These are phyloP conservation scores for Xylaria scruposa DNA, from an alignment of 495 filamentous ascomycete species.

Conservation along the genomic window DNA sequence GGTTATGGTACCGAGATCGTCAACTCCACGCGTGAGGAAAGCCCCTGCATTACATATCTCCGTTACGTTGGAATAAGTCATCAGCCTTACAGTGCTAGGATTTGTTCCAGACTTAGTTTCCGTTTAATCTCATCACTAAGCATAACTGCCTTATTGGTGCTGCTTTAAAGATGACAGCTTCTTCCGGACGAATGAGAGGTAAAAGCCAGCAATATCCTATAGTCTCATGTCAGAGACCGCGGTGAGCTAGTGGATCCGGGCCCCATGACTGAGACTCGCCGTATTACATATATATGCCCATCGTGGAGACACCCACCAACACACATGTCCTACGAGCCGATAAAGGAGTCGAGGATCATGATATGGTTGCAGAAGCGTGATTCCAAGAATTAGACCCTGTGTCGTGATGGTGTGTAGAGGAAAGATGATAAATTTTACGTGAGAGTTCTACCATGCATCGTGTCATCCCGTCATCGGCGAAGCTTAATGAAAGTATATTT, in stretches of 20 bases:
- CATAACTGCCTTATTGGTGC: conserved; percentile 2
- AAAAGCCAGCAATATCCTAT: neutral
- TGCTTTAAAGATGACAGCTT: conserved; percentile 8
- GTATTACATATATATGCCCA: neutral
- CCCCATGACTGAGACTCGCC: conserved; percentile 17
- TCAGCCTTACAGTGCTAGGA: conserved; percentile 5
- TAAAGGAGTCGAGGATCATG: conserved; percentile 19
- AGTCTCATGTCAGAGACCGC: conserved; percentile 6
- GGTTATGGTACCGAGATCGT: neutral
- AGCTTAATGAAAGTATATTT: conserved; percentile 15
- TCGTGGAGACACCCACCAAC: conserved; percentile 6
- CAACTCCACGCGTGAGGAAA: neutral
- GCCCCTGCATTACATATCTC: neutral
- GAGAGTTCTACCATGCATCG: conserved; percentile 21
- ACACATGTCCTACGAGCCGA: conserved; percentile 1
- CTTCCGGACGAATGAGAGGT: neutral
- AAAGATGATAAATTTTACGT: conserved; percentile 8
- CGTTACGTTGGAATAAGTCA: neutral
- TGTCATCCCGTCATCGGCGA: conserved; percentile 23
- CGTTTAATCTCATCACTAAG: conserved; percentile 15
- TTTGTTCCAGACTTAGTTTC: conserved; percentile 21
- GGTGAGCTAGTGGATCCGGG: neutral
- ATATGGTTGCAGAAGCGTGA: neutral
- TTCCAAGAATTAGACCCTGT: neutral
- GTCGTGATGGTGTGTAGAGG: conserved; percentile 4